Base-by-base conservation (phyloP, 139 green algal genomes). In the Micractinium sp. region DNA sequence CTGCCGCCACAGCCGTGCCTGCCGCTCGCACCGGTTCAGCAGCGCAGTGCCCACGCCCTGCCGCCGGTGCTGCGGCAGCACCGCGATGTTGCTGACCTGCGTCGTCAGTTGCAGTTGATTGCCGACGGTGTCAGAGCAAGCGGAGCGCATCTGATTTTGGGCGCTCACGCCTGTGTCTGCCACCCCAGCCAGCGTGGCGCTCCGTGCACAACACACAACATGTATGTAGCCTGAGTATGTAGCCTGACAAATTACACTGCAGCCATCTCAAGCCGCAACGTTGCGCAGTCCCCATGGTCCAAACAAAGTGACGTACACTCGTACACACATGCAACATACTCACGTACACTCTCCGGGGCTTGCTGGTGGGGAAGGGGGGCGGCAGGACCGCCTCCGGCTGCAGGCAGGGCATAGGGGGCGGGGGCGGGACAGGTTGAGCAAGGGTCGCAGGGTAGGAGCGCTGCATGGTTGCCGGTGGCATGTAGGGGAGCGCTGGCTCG, bases 281-380 rank as follows among this genome's bases (percentile, higher is more conserved):
- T n/a, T n/a, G n/a, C n/a, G n/a, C n/a, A n/a, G n/a, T n/a, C n/a
- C n/a, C n/a, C n/a, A n/a, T n/a, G n/a, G n/a, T n/a, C n/a, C n/a
- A n/a, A n/a, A n/a, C n/a, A n/a, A n/a, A n/a, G n/a, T n/a, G n/a
- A n/a, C n/a, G n/a, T n/a, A n/a, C n/a, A n/a, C n/a, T n/a, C n/a
- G n/a, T n/a, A n/a, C 47, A 56, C 9, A 56, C 47, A 56, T 56
- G 47, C 47, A 56, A 56, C n/a, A n/a, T 97, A 80, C 66, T 90
- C 29, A 96, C 84, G 89, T 97, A 97, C 29, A 88, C 66, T 3
- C 95, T 84, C 36, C 92, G 88, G 3, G 94, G 95, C 75, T 88
- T 91, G 74, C 36, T 91, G 79, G 87, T 94, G 63, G 95, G 95
- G 79, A 96, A 97, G 33, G 95, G 95, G 29, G 95, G 92, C 20